A percentile compares a stretch with the other conserved stretches of the same genome.
Conservation (phyloP, 2,329 filamentous ascomycete species). For the Phoma sp. region DNA sequence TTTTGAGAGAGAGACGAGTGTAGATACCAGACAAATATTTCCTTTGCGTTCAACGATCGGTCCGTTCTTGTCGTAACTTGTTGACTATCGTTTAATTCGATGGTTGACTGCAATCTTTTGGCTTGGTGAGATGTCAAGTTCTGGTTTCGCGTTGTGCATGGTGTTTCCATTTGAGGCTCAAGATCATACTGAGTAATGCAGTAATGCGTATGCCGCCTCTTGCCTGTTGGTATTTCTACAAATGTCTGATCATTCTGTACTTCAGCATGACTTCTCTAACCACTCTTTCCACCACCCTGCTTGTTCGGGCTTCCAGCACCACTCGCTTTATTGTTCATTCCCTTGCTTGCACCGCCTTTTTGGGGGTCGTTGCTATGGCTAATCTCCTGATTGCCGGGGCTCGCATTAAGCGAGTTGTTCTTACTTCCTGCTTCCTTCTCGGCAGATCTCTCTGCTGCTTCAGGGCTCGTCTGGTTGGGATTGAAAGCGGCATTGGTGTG, state of each 20-base stretch:
- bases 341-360: conserved; percentile 51
- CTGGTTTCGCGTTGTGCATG: background rate
- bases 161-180: background rate
- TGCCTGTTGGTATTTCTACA: background rate
- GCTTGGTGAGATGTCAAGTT: background rate
- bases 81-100: too few species aligned
- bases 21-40: conserved; percentile 14
- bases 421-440: conserved; percentile 44
- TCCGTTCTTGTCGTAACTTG: background rate
- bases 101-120: too few species aligned
- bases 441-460: conserved; percentile 59
- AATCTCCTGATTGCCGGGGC: conserved; percentile 66
- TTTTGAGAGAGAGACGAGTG: background rate
- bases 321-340: conserved; percentile 40
- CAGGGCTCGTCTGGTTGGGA: conserved; percentile 71
- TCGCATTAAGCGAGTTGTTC: conserved; percentile 60
- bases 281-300: conserved; percentile 43
- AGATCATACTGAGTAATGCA: background rate
- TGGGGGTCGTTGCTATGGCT: conserved; percentile 56
- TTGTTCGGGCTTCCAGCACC: conserved; percentile 49
- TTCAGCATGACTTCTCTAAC: conserved; percentile 17
- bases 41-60: conserved; percentile 1
- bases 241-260: background rate
- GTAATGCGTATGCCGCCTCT: background rate
- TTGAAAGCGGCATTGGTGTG: conserved; percentile 72